Conservation (phyloP, 2,329 filamentous ascomycete species). For the Fusarium musae region DNA sequence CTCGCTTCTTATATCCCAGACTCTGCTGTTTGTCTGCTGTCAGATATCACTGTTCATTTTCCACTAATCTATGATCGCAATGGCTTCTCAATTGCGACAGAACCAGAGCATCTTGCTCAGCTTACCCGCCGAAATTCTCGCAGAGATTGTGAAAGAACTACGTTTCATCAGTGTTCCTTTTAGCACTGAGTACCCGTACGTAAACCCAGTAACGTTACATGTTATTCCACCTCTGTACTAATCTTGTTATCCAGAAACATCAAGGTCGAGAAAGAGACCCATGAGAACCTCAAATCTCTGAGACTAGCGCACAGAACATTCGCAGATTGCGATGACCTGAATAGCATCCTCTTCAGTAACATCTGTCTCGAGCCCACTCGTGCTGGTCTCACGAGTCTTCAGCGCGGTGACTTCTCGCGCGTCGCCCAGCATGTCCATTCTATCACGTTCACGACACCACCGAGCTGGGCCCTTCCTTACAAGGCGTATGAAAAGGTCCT, state of each 20-base stretch:
- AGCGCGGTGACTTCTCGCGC: neutral
- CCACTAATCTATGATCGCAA: neutral
- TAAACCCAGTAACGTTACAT: neutral
- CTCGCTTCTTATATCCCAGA: fast-evolving
- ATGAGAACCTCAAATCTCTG: neutral
- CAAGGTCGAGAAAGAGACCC: neutral
- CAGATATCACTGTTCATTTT: fast-evolving
- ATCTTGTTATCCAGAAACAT: neutral
- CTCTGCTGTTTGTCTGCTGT: neutral
- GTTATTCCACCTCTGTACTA: neutral
- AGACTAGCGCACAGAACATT: neutral
- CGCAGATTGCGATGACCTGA: neutral
- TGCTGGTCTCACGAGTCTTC: neutral
- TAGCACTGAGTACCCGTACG: neutral
- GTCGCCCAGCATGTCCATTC: neutral
- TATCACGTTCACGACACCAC: neutral
- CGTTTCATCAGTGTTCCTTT: too few relatives aligned
- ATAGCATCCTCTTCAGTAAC: neutral
- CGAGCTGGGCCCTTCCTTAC: neutral
- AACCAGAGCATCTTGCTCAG: neutral
- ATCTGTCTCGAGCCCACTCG: neutral
- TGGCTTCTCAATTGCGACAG: neutral
- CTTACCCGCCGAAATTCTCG: neutral
- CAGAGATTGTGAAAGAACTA: neutral
- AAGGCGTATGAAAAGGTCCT: neutral